phyloP scores from a whole-genome alignment of 345 rosid species.

The Arabis alpina region DNA sequence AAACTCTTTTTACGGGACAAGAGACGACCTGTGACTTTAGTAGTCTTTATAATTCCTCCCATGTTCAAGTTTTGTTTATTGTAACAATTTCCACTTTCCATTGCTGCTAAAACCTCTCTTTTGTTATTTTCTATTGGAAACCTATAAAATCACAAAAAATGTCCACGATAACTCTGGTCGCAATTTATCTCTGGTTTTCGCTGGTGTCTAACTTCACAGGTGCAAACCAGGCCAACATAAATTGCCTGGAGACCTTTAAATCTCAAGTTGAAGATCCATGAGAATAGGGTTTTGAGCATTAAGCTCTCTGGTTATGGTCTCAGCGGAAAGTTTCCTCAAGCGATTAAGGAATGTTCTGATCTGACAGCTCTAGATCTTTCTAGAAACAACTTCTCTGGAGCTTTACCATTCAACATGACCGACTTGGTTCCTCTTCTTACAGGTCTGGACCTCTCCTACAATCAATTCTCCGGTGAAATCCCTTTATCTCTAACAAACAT shows the following conservation, averaged over 20 bases:
- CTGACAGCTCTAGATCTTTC: slow-evolving; percentile 67
- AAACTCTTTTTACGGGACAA: slow-evolving; percentile 4
- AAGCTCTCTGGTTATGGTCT: slow-evolving; percentile 66
- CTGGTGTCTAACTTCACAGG: slow-evolving; percentile 37
- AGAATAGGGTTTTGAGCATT: slow-evolving; percentile 68
- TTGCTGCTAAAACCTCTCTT: background rate
- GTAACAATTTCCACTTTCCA: background rate
- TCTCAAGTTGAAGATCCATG: slow-evolving; percentile 63
- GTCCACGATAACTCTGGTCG: slow-evolving; percentile 3
- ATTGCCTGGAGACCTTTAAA: slow-evolving; percentile 51
- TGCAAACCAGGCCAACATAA: slow-evolving; percentile 48
- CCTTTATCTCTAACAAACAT: slow-evolving; percentile 47
- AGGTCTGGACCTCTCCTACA: slow-evolving; percentile 63
- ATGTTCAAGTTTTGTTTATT: slow-evolving; percentile 1
- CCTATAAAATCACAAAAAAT: slow-evolving; percentile 9
- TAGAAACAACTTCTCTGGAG: slow-evolving; percentile 60
- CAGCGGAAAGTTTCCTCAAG: slow-evolving; percentile 65
- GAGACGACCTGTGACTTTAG: slow-evolving; percentile 19
- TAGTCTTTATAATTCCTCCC: slow-evolving; percentile 1
- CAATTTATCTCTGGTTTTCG: slow-evolving; percentile 48
- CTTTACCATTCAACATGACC: slow-evolving; percentile 52
- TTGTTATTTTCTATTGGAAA: slow-evolving; percentile 3
- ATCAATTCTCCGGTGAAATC: slow-evolving; percentile 62
- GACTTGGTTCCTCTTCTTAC: slow-evolving; percentile 11
- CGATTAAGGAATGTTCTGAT: slow-evolving; percentile 50